phyloP scores from a whole-genome alignment of 176 grass and related monocot genomes.

The Lolium rigidum region DNA sequence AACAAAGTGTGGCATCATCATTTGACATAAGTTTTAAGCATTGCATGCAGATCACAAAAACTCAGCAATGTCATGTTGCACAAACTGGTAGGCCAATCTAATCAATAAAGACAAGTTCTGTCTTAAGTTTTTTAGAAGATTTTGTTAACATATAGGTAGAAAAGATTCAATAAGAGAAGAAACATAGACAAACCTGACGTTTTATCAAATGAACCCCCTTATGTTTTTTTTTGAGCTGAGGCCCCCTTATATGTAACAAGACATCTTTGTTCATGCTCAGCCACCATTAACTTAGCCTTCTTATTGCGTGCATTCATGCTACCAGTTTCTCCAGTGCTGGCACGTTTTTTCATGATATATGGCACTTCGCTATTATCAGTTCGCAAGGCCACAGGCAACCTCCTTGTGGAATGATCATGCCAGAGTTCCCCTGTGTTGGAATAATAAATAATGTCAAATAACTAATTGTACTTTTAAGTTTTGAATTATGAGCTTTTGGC shows the following conservation, averaged over 20 bases:
- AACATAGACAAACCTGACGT: neutral
- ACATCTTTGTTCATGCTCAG: slow-evolving; percentile 45
- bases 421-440: slow-evolving; percentile 48
- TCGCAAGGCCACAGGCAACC: slow-evolving; percentile 39
- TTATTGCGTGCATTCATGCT: slow-evolving; percentile 43
- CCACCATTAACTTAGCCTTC: slow-evolving; percentile 36
- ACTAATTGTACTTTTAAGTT: neutral
- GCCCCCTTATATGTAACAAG: slow-evolving; percentile 1
- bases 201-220: slow-evolving; percentile 37
- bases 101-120: neutral
- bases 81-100: neutral
- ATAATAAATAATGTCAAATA: neutral
- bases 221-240: no score
- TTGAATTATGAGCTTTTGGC: neutral
- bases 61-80: no score
- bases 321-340: slow-evolving; percentile 40
- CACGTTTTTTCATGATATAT: slow-evolving; percentile 40
- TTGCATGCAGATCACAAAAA: slow-evolving; percentile 10
- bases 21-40: neutral
- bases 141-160: neutral
- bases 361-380: slow-evolving; percentile 33
- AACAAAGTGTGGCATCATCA: neutral
- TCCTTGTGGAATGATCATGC: slow-evolving; percentile 34
- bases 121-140: neutral
- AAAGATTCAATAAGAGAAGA: neutral